Evolutionary conservation across 148 eudicot species (phyloP).

Genomic region (Cornus florida): DNA sequence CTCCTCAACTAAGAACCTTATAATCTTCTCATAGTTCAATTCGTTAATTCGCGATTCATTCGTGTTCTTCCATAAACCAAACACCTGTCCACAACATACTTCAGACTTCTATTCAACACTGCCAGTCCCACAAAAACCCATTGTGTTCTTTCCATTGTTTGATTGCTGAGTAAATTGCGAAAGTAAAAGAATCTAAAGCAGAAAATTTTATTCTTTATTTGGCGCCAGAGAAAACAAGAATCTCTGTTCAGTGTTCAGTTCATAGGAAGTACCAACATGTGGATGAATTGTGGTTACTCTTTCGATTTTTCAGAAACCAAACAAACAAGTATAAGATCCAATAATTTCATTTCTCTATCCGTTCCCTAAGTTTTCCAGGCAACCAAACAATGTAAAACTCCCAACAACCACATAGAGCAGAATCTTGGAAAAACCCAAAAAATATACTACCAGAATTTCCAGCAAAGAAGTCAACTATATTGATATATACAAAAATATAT

Average conservation of each 20-base stretch:
- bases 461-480: background rate
- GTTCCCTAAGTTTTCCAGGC: background rate
- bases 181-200: background rate
- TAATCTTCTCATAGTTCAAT: conserved; percentile 30
- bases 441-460: background rate
- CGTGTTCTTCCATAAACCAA: conserved; percentile 36
- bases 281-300: background rate
- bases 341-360: background rate
- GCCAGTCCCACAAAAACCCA: background rate
- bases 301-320: background rate
- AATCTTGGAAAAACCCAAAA: background rate
- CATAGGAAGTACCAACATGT: background rate
- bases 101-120: background rate
- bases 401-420: background rate
- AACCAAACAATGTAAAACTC: background rate
- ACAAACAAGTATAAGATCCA: background rate
- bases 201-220: background rate
- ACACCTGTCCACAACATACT: conserved; percentile 28
- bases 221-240: background rate
- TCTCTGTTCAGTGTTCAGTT: background rate
- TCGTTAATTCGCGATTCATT: conserved; percentile 23
- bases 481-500: too few species aligned
- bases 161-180: background rate
- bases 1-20: conserved; percentile 27
- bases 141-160: background rate